phyloP scores from a whole-genome alignment of 2,329 filamentous ascomycete genomes.

The Bipolaris oryzae region DNA sequence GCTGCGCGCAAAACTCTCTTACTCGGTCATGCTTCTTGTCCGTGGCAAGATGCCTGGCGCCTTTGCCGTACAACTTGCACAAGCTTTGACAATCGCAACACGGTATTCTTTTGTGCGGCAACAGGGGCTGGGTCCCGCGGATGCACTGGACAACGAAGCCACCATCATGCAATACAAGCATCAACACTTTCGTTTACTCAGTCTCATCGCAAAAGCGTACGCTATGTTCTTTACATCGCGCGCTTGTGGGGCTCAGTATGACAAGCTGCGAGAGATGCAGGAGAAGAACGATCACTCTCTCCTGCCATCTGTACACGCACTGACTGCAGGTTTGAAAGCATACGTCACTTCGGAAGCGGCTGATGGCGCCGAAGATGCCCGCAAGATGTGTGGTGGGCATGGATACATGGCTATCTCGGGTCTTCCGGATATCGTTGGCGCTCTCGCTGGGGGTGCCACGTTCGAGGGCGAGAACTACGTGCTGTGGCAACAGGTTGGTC shows the following conservation, averaged over 20 bases:
- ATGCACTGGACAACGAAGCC: slow-evolving; percentile 3
- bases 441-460: slow-evolving; percentile 34
- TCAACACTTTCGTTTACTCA: slow-evolving; percentile 26
- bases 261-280: slow-evolving; percentile 9
- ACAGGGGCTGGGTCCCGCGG: slow-evolving; percentile 38
- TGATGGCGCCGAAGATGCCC: slow-evolving; percentile 49
- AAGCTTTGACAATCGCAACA: slow-evolving; percentile 58
- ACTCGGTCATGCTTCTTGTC: slow-evolving; percentile 56
- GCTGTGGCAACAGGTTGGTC: slow-evolving; percentile 49
- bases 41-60: slow-evolving; percentile 52
- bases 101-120: slow-evolving; percentile 55
- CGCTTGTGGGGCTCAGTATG: slow-evolving; percentile 7
- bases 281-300: slow-evolving; percentile 6
- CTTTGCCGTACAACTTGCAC: slow-evolving; percentile 56
- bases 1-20: slow-evolving; percentile 53
- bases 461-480: slow-evolving; percentile 53
- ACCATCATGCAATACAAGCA: slow-evolving; percentile 23
- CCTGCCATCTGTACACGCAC: slow-evolving; percentile 42
- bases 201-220: slow-evolving; percentile 21
- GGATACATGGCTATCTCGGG: slow-evolving; percentile 47
- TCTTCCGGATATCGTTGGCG: slow-evolving; percentile 39
- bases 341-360: slow-evolving; percentile 57
- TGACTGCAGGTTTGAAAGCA: slow-evolving; percentile 49
- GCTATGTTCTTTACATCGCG: slow-evolving; percentile 25
- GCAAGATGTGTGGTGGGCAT: slow-evolving; percentile 49